phyloP scores from a whole-genome alignment of 1,284 basidiomycete genomes.

The Ganoderma sinense region DNA sequence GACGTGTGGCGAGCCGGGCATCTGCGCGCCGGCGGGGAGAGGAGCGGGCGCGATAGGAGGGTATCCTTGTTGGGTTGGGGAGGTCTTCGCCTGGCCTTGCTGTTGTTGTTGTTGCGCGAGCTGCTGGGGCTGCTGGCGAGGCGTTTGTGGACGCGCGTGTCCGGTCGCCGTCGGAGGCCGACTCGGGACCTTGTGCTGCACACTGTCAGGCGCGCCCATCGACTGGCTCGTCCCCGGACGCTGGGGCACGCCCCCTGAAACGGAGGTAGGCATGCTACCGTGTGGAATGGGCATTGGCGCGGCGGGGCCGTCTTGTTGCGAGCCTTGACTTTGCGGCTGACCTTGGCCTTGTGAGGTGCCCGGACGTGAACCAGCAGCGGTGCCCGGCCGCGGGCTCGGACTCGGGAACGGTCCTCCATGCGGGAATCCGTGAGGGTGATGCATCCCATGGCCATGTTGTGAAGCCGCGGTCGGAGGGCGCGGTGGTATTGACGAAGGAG shows the following conservation, averaged over 20 bases:
- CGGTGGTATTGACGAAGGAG: slow-evolving; percentile 34
- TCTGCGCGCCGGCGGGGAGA: slow-evolving; percentile 18
- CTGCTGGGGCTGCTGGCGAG: slow-evolving; percentile 25
- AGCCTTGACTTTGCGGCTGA: not conserved
- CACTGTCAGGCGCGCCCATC: slow-evolving; percentile 19
- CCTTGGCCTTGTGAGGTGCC: slow-evolving; percentile 17
- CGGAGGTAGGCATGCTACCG: slow-evolving; percentile 4
- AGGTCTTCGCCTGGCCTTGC: slow-evolving; percentile 21
- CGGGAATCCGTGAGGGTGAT: slow-evolving; percentile 24
- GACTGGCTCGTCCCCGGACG: slow-evolving; percentile 34
- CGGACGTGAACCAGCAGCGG: slow-evolving; percentile 29
- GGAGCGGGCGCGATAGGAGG: slow-evolving; percentile 40
- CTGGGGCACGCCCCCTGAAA: slow-evolving; percentile 9
- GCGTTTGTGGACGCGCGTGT: slow-evolving; percentile 23
- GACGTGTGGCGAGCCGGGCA: slow-evolving; percentile 34
- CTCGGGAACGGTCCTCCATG: slow-evolving; percentile 24
- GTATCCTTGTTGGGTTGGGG: slow-evolving; percentile 33
- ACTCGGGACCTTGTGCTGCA: slow-evolving; percentile 29
- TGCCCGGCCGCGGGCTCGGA: slow-evolving; percentile 31
- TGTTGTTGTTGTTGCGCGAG: slow-evolving; percentile 27
- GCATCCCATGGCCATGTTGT: slow-evolving; percentile 23
- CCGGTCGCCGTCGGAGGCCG: slow-evolving; percentile 33
- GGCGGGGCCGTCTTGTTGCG: slow-evolving; percentile 17
- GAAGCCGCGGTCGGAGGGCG: slow-evolving; percentile 33
- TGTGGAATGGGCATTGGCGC: slow-evolving; percentile 23